A percentile compares a stretch with the other conserved stretches of the same genome.
These are phyloP conservation scores for Coffea eugenioides DNA, from an alignment of 257 asterid genomes.

Conservation along the genomic window DNA sequence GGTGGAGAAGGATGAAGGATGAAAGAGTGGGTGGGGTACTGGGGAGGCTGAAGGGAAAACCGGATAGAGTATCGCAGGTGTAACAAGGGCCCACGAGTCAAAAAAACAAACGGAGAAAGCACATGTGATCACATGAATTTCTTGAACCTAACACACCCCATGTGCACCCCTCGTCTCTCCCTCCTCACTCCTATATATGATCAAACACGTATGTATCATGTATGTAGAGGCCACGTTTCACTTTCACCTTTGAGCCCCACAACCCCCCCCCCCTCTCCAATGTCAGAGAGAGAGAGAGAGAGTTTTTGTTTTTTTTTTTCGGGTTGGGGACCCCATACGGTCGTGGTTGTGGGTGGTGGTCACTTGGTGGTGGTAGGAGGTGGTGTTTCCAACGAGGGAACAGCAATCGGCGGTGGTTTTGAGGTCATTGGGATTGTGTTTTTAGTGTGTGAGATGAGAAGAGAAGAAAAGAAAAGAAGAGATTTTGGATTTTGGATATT, in stretches of 20 bases:
- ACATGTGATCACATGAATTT: constrained; percentile 68
- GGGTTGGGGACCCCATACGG: neutral
- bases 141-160: constrained; percentile 48
- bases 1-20: neutral
- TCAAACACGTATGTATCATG: constrained; percentile 16
- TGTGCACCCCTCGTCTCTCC: constrained; percentile 32
- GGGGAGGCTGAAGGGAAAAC: constrained; percentile 20
- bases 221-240: constrained; percentile 33
- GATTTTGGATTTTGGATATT: neutral
- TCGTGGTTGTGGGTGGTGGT: neutral
- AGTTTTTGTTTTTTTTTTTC: too few species aligned
- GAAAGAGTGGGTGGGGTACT: neutral
- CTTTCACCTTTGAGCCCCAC: constrained; percentile 40
- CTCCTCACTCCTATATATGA: constrained; percentile 10
- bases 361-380: constrained; percentile 12
- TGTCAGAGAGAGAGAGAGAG: too few species aligned
- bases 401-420: constrained; percentile 40
- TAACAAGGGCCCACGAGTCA: constrained; percentile 28
- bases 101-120: constrained; percentile 32
- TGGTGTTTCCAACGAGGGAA: constrained; percentile 48
- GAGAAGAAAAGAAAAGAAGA: neutral
- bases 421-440: constrained; percentile 11
- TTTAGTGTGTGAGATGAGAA: neutral
- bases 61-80: constrained; percentile 40
- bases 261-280: neutral